Conservation (phyloP, 768 basidiomycete species). For the Lentinus tigrinus region DNA sequence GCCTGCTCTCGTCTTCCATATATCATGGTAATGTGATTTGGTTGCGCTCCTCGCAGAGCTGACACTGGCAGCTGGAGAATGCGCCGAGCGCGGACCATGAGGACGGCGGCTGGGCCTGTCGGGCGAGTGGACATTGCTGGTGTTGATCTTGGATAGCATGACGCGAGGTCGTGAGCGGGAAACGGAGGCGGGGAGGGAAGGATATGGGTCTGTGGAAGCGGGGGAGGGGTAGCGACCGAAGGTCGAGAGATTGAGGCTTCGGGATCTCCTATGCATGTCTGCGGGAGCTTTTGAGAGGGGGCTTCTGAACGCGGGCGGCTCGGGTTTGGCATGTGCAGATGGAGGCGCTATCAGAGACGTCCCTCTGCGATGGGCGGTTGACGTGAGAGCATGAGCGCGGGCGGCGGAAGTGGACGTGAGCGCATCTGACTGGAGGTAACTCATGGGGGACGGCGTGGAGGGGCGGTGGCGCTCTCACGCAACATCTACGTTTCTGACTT, state of each 20-base stretch:
- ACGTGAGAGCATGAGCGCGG: conserved; percentile 3
- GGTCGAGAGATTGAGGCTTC: not conserved
- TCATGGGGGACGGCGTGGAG: not conserved
- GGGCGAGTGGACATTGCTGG: conserved; percentile 9
- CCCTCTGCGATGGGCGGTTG: conserved; percentile 9
- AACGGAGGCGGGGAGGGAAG: not conserved
- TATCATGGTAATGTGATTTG: conserved; percentile 1
- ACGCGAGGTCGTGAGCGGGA: not conserved
- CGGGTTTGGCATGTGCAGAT: not conserved
- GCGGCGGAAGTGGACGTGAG: not conserved
- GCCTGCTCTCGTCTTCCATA: conserved; percentile 7
- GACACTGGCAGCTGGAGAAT: conserved; percentile 3
- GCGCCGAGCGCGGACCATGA: conserved; percentile 14
- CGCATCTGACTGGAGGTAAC: not conserved
- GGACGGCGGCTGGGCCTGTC: conserved; percentile 13
- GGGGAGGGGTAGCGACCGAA: not conserved
- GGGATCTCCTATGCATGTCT: not conserved
- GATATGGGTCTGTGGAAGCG: not conserved
- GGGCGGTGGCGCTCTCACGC: not conserved
- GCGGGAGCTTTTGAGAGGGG: conserved; percentile 8
- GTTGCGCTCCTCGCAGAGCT: not conserved
- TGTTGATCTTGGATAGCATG: conserved; percentile 17
- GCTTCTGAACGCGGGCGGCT: conserved; percentile 5
- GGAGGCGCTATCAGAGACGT: conserved; percentile 13
- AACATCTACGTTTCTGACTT: not conserved